A percentile compares a stretch with the other conserved stretches of the same genome.
Evolutionary conservation across 495 filamentous ascomycete species (phyloP).

Genomic region (Glarea lozoyensis): DNA sequence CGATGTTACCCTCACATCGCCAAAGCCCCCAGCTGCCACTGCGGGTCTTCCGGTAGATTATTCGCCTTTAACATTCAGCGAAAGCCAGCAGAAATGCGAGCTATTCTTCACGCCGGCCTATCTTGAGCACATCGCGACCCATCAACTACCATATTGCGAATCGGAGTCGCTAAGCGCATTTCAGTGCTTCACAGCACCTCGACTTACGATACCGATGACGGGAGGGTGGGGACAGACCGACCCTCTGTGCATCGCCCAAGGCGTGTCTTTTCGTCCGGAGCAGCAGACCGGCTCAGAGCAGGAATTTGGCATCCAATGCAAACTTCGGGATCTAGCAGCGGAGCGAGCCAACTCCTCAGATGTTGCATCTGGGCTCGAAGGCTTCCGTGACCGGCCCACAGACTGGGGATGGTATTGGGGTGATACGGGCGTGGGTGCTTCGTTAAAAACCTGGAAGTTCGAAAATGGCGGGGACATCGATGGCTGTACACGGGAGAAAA

Average conservation of each 20-base stretch:
- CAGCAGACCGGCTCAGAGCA: conserved; percentile 8
- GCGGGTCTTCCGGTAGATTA: conserved; percentile 15
- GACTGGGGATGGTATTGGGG: conserved; percentile 12
- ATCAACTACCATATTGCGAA: conserved; percentile 15
- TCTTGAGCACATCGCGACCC: conserved; percentile 11
- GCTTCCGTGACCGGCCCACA: conserved; percentile 10
- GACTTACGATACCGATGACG: conserved; percentile 14
- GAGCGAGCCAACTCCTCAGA: conserved; percentile 13
- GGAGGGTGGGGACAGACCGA: conserved; percentile 9
- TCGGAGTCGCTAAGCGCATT: conserved; percentile 9
- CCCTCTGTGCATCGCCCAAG: conserved; percentile 15
- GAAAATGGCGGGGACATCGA: conserved; percentile 14
- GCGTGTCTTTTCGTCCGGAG: conserved; percentile 15
- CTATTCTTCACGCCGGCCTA: conserved; percentile 9
- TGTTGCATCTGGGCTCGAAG: conserved; percentile 12
- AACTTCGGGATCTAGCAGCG: conserved; percentile 12
- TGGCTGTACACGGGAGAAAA: conserved; percentile 12
- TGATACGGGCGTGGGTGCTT: conserved; percentile 14
- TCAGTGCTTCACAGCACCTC: conserved; percentile 11
- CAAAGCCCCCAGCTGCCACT: conserved; percentile 13
- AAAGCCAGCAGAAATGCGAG: conserved; percentile 16
- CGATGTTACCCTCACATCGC: conserved; percentile 13
- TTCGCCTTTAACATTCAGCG: conserved; percentile 14
- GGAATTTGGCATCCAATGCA: conserved; percentile 13
- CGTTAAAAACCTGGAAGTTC: conserved; percentile 13